These are phyloP conservation scores for Durotheca rogersii DNA, from an alignment of 495 filamentous ascomycete species.

Conservation along the genomic window DNA sequence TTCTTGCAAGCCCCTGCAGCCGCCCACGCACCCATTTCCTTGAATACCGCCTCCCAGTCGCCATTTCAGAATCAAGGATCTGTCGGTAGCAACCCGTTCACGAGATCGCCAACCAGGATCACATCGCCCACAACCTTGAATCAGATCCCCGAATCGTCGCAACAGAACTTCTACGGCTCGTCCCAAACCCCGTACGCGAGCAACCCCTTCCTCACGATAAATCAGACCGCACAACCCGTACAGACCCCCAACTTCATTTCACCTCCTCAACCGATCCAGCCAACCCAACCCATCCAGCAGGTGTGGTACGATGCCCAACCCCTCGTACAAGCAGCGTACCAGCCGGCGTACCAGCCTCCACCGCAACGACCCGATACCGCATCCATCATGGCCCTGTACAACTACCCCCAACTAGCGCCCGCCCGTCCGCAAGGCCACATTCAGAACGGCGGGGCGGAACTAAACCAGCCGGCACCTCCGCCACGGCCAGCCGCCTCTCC, in stretches of 20 bases:
- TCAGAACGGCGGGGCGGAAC: too few species aligned
- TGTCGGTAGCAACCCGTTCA: slow-evolving; percentile 47
- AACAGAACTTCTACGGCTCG: slow-evolving; percentile 49
- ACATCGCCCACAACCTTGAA: slow-evolving; percentile 46
- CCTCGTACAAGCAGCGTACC: slow-evolving; percentile 12
- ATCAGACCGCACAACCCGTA: slow-evolving; percentile 34
- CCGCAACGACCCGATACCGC: slow-evolving; percentile 66
- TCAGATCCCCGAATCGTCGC: slow-evolving; percentile 54
- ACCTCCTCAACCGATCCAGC: slow-evolving; percentile 43
- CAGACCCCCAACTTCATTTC: slow-evolving; percentile 38
- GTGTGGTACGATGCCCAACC: slow-evolving; percentile 33
- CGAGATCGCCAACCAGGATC: slow-evolving; percentile 48
- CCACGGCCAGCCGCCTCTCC: slow-evolving; percentile 19
- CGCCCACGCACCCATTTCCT: slow-evolving; percentile 35
- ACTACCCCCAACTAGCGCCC: slow-evolving; percentile 70
- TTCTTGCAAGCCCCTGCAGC: slow-evolving; percentile 56
- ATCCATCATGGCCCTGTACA: slow-evolving; percentile 85
- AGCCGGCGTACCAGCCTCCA: slow-evolving; percentile 32
- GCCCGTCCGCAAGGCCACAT: slow-evolving; percentile 33
- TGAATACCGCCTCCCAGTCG: slow-evolving; percentile 42
- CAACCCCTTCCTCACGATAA: slow-evolving; percentile 56
- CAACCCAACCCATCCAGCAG: slow-evolving; percentile 34
- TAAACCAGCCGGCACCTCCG: slow-evolving; percentile 23
- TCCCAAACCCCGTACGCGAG: slow-evolving; percentile 40
- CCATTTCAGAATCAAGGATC: slow-evolving; percentile 30